Evolutionary conservation across 352 stramenopile species (phyloP).

Genomic region (Thalassiosira exigua): DNA sequence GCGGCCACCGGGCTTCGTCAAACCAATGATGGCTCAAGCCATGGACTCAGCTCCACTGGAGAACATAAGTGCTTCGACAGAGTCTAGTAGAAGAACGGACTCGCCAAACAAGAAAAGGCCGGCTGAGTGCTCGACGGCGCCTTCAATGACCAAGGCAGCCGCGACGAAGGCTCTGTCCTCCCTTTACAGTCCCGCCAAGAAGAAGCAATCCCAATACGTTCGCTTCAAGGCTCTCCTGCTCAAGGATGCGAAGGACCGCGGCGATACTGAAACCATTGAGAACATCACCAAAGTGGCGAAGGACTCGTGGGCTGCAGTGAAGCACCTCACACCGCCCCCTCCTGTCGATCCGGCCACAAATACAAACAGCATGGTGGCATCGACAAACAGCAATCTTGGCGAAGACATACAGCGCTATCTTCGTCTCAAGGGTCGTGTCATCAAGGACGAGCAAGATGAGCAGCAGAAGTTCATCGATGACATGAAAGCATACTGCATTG

Average conservation of each 20-base stretch:
- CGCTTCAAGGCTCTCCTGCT: slow-evolving; percentile 2
- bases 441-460: not conserved
- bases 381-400: not conserved
- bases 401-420: slow-evolving; percentile 8
- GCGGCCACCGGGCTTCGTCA: too few species aligned
- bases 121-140: not conserved
- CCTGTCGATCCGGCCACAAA: not conserved
- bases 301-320: not conserved
- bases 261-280: not conserved
- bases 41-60: too few species aligned
- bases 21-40: too few species aligned
- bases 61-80: too few species aligned
- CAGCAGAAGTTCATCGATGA: not conserved
- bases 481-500: not conserved
- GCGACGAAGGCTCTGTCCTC: not conserved
- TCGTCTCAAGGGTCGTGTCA: not conserved
- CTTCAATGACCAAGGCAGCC: not conserved
- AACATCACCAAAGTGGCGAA: slow-evolving; percentile 7
- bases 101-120: not conserved
- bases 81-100: too few species aligned
- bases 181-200: not conserved
- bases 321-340: not conserved
- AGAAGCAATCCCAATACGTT: slow-evolving; percentile 1
- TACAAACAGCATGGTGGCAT: not conserved
- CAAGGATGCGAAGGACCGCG: slow-evolving; percentile 8